Conservation (phyloP, 2,329 filamentous ascomycete species). For the Thielaviopsis populi region DNA sequence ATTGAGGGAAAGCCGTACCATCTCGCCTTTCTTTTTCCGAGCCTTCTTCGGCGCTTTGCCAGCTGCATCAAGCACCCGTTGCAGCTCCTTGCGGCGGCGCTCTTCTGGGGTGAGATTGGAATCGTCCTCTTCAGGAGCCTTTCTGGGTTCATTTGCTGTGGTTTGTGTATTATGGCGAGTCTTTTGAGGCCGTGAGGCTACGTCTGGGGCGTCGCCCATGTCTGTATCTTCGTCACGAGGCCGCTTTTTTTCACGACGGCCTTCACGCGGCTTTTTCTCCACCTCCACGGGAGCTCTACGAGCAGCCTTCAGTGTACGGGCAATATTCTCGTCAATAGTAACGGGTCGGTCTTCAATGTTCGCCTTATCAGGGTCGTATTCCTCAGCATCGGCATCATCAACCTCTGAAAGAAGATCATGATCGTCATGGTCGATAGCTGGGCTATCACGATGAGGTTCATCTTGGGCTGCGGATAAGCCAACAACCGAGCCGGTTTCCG, state of each 20-base stretch:
- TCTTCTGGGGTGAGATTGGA: conserved; percentile 73
- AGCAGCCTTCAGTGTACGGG: conserved; percentile 47
- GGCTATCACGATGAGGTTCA: background rate
- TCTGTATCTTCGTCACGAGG: conserved; percentile 36
- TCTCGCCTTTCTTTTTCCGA: conserved; percentile 53
- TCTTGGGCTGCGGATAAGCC: conserved; percentile 24
- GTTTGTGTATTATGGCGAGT: conserved; percentile 32
- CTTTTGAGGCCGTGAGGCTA: conserved; percentile 30
- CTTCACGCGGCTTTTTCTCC: conserved; percentile 59
- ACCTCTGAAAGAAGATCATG: conserved; percentile 51
- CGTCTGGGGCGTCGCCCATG: conserved; percentile 30
- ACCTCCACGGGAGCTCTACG: conserved; percentile 50
- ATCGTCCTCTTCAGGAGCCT: conserved; percentile 49
- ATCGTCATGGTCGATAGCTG: conserved; percentile 29
- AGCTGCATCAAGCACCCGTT: conserved; percentile 75
- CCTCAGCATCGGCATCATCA: conserved; percentile 54
- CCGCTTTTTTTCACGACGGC: conserved; percentile 52
- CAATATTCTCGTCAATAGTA: conserved; percentile 53
- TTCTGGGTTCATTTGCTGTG: conserved; percentile 28
- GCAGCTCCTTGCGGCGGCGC: conserved; percentile 66
- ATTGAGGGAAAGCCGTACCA: conserved; percentile 6
- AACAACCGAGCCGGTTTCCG: conserved; percentile 32
- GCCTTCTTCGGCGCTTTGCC: conserved; percentile 57
- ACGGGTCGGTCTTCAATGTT: conserved; percentile 48
- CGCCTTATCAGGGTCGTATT: conserved; percentile 50